Evolutionary conservation across 257 asterid species (phyloP), one percentile per base, ranked within the genome.

Genomic region (Salvia rosmarinus): DNA sequence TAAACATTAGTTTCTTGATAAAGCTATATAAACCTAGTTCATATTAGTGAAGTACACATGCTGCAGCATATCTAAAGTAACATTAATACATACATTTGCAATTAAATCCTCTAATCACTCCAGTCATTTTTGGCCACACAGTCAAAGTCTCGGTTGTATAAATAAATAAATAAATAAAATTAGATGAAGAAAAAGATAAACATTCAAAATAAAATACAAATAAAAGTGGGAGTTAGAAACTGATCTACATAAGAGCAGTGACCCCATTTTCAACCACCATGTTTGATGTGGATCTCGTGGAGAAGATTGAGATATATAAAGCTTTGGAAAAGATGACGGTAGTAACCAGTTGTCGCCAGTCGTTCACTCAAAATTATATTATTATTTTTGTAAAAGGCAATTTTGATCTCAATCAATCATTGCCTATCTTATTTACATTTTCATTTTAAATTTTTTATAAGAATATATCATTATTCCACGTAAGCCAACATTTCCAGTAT

Each of bases 331-430:
- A 73, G 74, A 82, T 82, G 90, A 88, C 87, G 82, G 43, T 71
- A 75, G 75, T 88, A 66, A 78, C 88, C 89, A 90, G 95, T 90
- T 88, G 97, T 85, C 87, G 80, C 87, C 90, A 79, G 83, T 79
- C 52, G 64, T 76, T 43, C 71, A 77, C 58, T 9, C 77, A 30
- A 51, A 16, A 21, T 70, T 60, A 51, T 50, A 49, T 12, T 19
- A 68, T 30, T 30, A n/a, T 11, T 9, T 77, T 12, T 62, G 61
- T 0, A 46, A 67, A 37, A 39, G 72, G 47, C 63, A 19, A 32
- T 56, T 72, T 75, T 56, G 80, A 79, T 73, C 34, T 73, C 61
- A 20, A 34, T 61, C 85, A 76, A 76, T 76, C 75, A 78, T 78
- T 81, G 81, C 54, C 71, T 46, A 9, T 49, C 16, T 65, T 49